Base-by-base conservation (phyloP, 768 basidiomycete genomes). In the Cyclocybe cylindracea region DNA sequence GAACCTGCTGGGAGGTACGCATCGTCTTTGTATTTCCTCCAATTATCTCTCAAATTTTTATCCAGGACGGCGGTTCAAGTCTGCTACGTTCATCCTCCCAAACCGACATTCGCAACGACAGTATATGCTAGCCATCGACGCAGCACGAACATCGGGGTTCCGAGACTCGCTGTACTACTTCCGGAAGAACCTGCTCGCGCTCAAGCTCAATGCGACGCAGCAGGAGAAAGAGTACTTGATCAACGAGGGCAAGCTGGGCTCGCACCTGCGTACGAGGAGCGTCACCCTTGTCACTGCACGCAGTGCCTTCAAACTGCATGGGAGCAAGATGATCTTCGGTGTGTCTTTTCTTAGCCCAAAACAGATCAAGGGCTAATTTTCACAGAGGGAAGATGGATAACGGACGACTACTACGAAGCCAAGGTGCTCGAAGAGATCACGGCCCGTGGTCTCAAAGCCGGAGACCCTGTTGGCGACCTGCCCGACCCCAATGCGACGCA, bases 91-190 rank as follows among this genome's bases (percentile, higher is more conserved):
- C 66, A 71, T 80, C n/a, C 83, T 94, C 5, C 89, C 92, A 0
- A 84, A 84, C 50, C 84, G 96, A 16, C 86, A 98, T 61, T 86
- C 93, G 7, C 81, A 90, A 24, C 81, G 88, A 40, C 78, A 84
- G 54, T 99, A 97, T 72, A 91, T 97, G 83, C 89, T 98, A 38
- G 94, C 96, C 16, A 98, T 99, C 52, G 97, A 99, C 63, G 96
- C 94, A 3, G 97, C 97, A 0, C 85, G 96, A 24, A 91, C 92
- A 7, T 95, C 93, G 14, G 97, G 97, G 4, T 98, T 94, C 71
- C 84, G 94, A 43, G 97, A 98, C 68, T 98, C 97, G 7, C 75
- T 98, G n/a, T 97, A 98, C 70, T 98, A 98, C 70, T 95, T 98
- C 71, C 88, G 97, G 2, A 83, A 94, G 5, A 97, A 96, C 57